phyloP scores from a whole-genome alignment of 495 filamentous ascomycete species.

The Hypoxylon trugodes region DNA sequence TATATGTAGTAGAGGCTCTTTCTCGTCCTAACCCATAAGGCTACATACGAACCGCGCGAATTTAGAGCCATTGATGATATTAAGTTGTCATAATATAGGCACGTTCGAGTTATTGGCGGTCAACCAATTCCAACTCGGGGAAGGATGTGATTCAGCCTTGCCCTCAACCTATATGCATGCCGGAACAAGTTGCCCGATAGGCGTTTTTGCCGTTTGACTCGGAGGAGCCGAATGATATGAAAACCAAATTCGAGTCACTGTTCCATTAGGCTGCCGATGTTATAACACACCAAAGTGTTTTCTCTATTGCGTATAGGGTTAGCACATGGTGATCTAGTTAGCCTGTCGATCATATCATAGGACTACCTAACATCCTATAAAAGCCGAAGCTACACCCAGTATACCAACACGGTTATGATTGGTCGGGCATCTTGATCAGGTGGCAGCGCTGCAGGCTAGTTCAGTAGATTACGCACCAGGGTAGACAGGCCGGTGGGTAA shows the following conservation, averaged over 20 bases:
- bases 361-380: background rate
- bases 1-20: background rate
- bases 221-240: slow-evolving; percentile 1
- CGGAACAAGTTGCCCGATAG: slow-evolving; percentile 12
- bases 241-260: background rate
- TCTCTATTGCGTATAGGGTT: slow-evolving; percentile 3
- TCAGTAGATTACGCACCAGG: background rate
- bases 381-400: background rate
- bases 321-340: background rate
- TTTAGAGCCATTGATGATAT: too few relatives aligned
- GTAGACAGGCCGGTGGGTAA: background rate
- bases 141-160: slow-evolving; percentile 17
- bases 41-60: background rate
- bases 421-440: slow-evolving; percentile 17
- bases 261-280: slow-evolving; percentile 6
- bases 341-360: slow-evolving; percentile 12
- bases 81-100: background rate
- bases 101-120: background rate
- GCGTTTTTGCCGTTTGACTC: background rate
- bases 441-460: slow-evolving; percentile 24
- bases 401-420: slow-evolving; percentile 14
- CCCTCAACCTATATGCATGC: background rate
- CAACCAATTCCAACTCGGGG: slow-evolving; percentile 5
- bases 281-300: slow-evolving; percentile 6
- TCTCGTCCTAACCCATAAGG: background rate